phyloP scores from a whole-genome alignment of 2,329 filamentous ascomycete genomes.

The Nothophoma quercina region DNA sequence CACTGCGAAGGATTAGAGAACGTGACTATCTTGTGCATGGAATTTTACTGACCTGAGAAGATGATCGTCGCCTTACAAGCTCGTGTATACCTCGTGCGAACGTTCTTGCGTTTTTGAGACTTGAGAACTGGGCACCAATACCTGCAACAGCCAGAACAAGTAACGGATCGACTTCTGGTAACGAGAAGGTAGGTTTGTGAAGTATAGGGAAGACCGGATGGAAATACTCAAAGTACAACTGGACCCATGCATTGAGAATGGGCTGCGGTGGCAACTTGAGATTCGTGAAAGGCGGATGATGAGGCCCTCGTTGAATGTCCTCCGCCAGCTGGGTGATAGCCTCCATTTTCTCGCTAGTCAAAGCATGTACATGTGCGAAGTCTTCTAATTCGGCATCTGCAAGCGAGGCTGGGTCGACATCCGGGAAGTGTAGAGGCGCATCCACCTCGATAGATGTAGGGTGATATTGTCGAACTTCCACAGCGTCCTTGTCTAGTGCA shows the following conservation, averaged over 20 bases:
- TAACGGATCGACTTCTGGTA: neutral
- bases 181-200: conserved; percentile 3
- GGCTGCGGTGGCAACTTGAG: neutral
- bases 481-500: conserved; percentile 5
- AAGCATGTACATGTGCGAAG: neutral
- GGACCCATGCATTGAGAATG: conserved; percentile 1
- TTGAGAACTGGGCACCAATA: conserved; percentile 5
- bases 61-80: conserved; percentile 2
- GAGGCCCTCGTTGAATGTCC: neutral
- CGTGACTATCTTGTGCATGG: no score
- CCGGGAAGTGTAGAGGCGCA: conserved; percentile 2
- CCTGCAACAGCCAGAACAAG: conserved; percentile 6
- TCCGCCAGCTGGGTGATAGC: neutral
- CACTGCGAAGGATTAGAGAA: neutral
- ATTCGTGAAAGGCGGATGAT: neutral
- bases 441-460: conserved; percentile 12
- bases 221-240: conserved; percentile 12
- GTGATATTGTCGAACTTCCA: conserved; percentile 8
- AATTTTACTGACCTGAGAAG: neutral
- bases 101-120: neutral
- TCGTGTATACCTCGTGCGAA: conserved; percentile 1
- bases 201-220: conserved; percentile 6
- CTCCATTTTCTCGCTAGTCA: neutral
- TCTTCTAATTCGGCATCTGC: neutral
- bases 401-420: conserved; percentile 1